Conservation (phyloP, 1,284 basidiomycete genomes). For the Trametes sp. region DNA sequence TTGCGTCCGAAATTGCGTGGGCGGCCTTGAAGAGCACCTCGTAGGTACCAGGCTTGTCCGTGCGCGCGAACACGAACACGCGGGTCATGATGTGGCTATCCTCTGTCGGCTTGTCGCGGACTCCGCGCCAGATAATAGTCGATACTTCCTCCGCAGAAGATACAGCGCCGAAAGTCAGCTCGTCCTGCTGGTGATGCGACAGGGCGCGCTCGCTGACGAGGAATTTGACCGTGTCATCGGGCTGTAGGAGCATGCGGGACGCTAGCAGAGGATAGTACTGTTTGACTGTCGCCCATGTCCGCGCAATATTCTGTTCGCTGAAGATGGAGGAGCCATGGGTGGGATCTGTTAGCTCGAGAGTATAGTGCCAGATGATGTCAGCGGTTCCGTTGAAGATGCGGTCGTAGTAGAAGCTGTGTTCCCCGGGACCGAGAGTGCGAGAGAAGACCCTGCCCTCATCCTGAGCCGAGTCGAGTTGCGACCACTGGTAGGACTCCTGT, state of each 20-base stretch:
- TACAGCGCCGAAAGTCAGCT: conserved; percentile 45
- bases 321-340: conserved; percentile 28
- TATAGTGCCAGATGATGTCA: conserved; percentile 50
- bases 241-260: conserved; percentile 44
- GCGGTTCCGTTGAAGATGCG: conserved; percentile 51
- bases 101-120: conserved; percentile 24
- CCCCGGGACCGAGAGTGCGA: conserved; percentile 51
- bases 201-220: conserved; percentile 47
- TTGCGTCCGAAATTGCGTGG: conserved; percentile 59
- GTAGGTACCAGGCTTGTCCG: conserved; percentile 37
- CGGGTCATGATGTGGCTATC: conserved; percentile 30
- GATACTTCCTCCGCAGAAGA: conserved; percentile 44
- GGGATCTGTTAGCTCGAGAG: conserved; percentile 40
- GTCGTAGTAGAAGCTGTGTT: conserved; percentile 57
- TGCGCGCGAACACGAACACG: conserved; percentile 22
- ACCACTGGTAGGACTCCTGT: conserved; percentile 16
- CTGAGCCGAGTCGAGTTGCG: conserved; percentile 5
- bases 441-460: conserved; percentile 27
- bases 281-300: conserved; percentile 54
- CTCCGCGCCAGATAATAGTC: conserved; percentile 17
- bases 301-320: conserved; percentile 43
- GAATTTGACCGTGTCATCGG: conserved; percentile 45
- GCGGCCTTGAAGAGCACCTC: conserved; percentile 53
- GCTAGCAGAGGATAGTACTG: conserved; percentile 56
- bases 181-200: conserved; percentile 40